phyloP scores from a whole-genome alignment of 768 basidiomycete genomes.

The Boletales sp. region DNA sequence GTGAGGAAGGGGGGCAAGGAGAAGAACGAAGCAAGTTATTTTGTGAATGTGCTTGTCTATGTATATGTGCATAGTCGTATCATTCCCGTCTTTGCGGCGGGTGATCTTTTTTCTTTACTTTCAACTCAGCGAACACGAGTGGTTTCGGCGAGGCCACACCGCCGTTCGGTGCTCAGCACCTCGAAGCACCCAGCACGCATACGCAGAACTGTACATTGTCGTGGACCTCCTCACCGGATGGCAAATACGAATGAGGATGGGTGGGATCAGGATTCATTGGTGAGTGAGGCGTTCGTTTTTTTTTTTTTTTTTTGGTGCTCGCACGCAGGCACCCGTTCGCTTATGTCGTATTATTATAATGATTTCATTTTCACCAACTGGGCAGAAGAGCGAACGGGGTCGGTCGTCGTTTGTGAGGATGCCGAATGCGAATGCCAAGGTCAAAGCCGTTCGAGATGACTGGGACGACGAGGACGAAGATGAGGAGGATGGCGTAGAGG shows the following conservation, averaged over 20 bases:
- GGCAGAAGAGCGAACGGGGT: slow-evolving; percentile 3
- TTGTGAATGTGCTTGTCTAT: background rate
- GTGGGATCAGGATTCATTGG: slow-evolving; percentile 18
- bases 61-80: too few species aligned
- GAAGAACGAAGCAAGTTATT: too few species aligned
- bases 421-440: slow-evolving; percentile 3
- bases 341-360: slow-evolving; percentile 7
- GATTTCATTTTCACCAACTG: background rate
- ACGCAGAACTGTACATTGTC: too few species aligned
- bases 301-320: background rate
- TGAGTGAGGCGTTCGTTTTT: background rate
- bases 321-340: slow-evolving; percentile 6
- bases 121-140: slow-evolving; percentile 20
- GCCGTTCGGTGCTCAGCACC: too few species aligned
- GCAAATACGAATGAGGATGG: slow-evolving; percentile 8
- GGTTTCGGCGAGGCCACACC: too few species aligned
- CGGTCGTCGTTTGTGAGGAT: slow-evolving; percentile 1
- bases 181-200: too few species aligned
- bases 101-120: background rate
- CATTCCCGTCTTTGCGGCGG: too few species aligned
- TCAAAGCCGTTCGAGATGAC: slow-evolving; percentile 39
- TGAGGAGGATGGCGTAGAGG: background rate
- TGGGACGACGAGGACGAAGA: slow-evolving; percentile 59
- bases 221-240: slow-evolving; percentile 5
- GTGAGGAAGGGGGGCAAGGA: slow-evolving; percentile 5